A percentile compares a stretch with the other conserved stretches of the same genome.
Conservation (phyloP, 179 eudicot species). For the Spinacia oleracea region DNA sequence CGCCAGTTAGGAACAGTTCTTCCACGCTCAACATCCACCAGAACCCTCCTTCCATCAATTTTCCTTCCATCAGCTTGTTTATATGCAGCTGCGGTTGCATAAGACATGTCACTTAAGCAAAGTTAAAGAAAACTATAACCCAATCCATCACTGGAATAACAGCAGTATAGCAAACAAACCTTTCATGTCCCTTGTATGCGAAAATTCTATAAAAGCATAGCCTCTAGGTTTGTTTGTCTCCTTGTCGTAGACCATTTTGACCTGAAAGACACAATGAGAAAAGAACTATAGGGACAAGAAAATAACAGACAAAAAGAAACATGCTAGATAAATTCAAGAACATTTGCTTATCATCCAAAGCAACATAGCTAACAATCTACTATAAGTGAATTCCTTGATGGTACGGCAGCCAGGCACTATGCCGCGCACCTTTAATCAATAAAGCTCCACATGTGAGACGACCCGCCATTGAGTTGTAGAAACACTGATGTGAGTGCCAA, state of each 20-base stretch:
- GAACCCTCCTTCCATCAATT: slow-evolving; percentile 92
- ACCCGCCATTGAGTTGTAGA: slow-evolving; percentile 69
- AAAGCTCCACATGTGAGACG: slow-evolving; percentile 73
- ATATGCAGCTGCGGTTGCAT: slow-evolving; percentile 69
- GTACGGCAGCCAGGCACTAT: slow-evolving; percentile 92
- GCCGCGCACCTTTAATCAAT: slow-evolving; percentile 93
- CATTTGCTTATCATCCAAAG: slow-evolving; percentile 24
- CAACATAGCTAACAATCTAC: slow-evolving; percentile 18
- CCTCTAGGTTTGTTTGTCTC: slow-evolving; percentile 87
- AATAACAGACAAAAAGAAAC: background rate
- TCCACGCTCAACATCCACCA: slow-evolving; percentile 99
- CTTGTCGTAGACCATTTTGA: slow-evolving; percentile 73
- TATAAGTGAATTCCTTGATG: slow-evolving; percentile 54
- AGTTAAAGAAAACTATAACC: background rate
- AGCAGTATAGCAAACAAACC: slow-evolving; percentile 37
- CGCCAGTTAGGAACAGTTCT: slow-evolving; percentile 99
- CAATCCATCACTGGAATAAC: background rate
- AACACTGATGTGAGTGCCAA: slow-evolving; percentile 56
- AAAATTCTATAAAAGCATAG: slow-evolving; percentile 90
- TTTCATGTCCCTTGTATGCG: slow-evolving; percentile 97
- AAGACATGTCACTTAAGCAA: background rate
- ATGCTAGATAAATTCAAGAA: background rate
- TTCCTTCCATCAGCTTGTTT: slow-evolving; percentile 97
- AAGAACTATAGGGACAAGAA: slow-evolving; percentile 6
- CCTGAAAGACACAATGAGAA: slow-evolving; percentile 46